Base-by-base conservation (phyloP, 1,139 yeast genomes). In the Casaregolazyma lundiana region DNA sequence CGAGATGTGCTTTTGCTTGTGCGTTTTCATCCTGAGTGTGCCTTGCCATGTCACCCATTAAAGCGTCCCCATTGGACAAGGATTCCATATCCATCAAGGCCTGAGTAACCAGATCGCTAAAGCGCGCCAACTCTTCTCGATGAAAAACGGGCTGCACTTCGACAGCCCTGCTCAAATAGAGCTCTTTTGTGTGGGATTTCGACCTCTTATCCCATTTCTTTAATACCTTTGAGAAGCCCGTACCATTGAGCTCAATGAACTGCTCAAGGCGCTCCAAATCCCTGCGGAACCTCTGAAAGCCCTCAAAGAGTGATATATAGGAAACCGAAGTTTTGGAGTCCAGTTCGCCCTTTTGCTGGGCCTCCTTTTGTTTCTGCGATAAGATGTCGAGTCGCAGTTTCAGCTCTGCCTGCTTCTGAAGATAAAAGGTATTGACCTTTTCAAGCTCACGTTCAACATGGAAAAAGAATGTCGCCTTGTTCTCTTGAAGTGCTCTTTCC, bases 161-260 rank as follows among this genome's bases (percentile, higher is more conserved):
- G 8, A 92, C 96, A 0, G 97, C 97, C 0, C 97, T 82, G 43
- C 88, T 82, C 39, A 92, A 75, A 63, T 90, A 92, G 45, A 92
- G 73, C 64, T 92, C 98, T 62, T 89, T 89, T 7, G 97, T 90
- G 57, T 88, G 95, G 1, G 96, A 86, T 59, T 90, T 89, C 16
- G 97, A 88, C 51, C 97, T 74, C 66, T 92, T 92, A 66, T 92
- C 98, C 98, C 98, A 92, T 69, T 92, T 92, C 64, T 92, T 92
- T 57, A 92, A 77, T 29, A 88, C 97, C 66, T 92, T 92, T 24
- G 94, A 82, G 66, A 92, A 92, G 15, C 97, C 98, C 0, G 96
- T 88, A 60, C 92, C 96, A 62, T 92, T 92, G 51, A 92, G 72
- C 63, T 90, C 96, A 38, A 92, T 89, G 66, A 87, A 92, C 65